phyloP scores from a whole-genome alignment of 805 yeast species.

The Wickerhamiella siamensis region DNA sequence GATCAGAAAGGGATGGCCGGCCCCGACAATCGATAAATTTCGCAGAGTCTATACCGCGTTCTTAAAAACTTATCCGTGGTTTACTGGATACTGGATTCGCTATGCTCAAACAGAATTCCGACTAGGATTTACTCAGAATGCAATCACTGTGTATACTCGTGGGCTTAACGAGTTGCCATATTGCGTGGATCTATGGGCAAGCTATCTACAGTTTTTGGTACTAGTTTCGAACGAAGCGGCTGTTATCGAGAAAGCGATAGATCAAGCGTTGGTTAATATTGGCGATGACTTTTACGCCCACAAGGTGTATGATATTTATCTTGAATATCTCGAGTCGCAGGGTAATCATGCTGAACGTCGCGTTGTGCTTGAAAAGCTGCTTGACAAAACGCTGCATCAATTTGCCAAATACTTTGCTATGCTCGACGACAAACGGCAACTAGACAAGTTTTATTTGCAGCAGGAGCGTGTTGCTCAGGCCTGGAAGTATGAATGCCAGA shows the following conservation, averaged over 20 bases:
- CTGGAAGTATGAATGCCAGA: constrained; percentile 59
- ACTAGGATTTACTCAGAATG: constrained; percentile 21
- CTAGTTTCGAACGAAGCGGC: constrained; percentile 17
- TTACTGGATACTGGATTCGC: constrained; percentile 30
- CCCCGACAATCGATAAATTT: background rate
- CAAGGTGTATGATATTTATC: constrained; percentile 65
- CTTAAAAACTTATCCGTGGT: constrained; percentile 24
- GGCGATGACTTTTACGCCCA: constrained; percentile 70
- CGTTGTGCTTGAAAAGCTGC: constrained; percentile 22
- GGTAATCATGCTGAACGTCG: constrained; percentile 27
- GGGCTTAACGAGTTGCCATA: constrained; percentile 22
- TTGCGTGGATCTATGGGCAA: constrained; percentile 28
- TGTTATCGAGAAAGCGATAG: constrained; percentile 25
- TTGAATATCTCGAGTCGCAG: constrained; percentile 43
- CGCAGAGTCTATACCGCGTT: constrained; percentile 8
- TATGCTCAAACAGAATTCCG: constrained; percentile 28
- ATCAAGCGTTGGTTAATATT: constrained; percentile 34
- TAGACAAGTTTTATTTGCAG: constrained; percentile 3
- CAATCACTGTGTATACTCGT: constrained; percentile 23
- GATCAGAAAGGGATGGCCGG: constrained; percentile 1
- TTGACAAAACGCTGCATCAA: constrained; percentile 41
- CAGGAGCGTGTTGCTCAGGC: constrained; percentile 38
- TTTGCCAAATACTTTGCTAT: constrained; percentile 53
- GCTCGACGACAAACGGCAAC: constrained; percentile 25
- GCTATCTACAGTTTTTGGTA: constrained; percentile 24